Conservation (phyloP, 2,329 filamentous ascomycete genomes). For the Exophiala bonariae region DNA sequence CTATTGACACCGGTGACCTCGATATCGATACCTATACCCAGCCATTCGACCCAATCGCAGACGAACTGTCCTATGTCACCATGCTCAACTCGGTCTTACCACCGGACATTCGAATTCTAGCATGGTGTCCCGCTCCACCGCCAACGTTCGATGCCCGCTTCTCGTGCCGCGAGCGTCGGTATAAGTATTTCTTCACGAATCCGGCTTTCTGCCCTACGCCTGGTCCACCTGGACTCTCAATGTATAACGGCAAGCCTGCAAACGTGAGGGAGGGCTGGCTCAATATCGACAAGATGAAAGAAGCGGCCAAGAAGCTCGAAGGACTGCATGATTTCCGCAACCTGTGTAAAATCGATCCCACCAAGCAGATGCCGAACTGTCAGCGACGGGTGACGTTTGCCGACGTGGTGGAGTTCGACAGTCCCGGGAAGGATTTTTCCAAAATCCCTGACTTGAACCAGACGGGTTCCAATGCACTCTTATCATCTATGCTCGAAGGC, state of each 20-base stretch:
- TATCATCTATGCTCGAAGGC: conserved; percentile 7
- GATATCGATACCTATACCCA: conserved; percentile 36
- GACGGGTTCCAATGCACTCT: neutral
- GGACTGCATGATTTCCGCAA: conserved; percentile 94
- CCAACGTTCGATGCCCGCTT: conserved; percentile 85
- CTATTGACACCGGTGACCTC: conserved; percentile 33
- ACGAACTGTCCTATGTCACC: conserved; percentile 82
- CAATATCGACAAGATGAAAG: conserved; percentile 81
- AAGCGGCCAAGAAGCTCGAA: conserved; percentile 75
- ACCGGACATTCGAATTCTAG: conserved; percentile 82
- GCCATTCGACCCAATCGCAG: conserved; percentile 65
- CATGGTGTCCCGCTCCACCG: conserved; percentile 86
- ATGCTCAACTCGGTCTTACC: conserved; percentile 86
- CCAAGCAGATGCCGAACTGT: conserved; percentile 87
- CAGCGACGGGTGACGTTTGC: conserved; percentile 75
- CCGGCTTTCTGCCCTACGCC: conserved; percentile 76
- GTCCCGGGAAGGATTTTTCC: conserved; percentile 59
- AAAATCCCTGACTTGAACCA: conserved; percentile 33
- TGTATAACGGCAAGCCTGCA: conserved; percentile 24
- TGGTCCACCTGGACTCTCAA: conserved; percentile 48
- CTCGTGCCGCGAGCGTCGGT: conserved; percentile 85
- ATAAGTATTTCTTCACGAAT: conserved; percentile 97
- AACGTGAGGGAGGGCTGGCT: conserved; percentile 70
- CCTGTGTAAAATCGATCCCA: conserved; percentile 89
- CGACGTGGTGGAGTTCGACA: conserved; percentile 70